Percentiles rank a stretch among this genome's conserved stretches.
phyloP scores from a whole-genome alignment of 352 stramenopile genomes.

The Pythium dissimile region DNA sequence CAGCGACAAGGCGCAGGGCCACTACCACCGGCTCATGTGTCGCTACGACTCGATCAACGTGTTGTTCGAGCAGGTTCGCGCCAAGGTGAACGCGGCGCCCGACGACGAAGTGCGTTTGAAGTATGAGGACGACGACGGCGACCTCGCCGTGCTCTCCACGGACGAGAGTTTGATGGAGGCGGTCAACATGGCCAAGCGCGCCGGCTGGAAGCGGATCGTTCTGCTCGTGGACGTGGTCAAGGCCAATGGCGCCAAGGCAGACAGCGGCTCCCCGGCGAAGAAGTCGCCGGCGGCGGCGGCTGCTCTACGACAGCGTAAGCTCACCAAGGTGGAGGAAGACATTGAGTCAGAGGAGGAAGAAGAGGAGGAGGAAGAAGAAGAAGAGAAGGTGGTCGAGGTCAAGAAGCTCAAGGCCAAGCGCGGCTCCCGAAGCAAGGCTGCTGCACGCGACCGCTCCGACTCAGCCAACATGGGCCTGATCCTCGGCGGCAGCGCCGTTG shows the following conservation, averaged over 20 bases:
- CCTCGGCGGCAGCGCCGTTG: slow-evolving; percentile 19
- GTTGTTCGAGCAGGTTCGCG: slow-evolving; percentile 76
- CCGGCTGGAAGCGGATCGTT: slow-evolving; percentile 82
- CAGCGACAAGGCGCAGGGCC: slow-evolving; percentile 68
- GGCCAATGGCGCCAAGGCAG: slow-evolving; percentile 21
- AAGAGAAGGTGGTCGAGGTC: slow-evolving; percentile 21
- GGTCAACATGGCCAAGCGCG: slow-evolving; percentile 82
- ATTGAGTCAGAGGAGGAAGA: slow-evolving; percentile 37
- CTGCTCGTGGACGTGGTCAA: slow-evolving; percentile 80
- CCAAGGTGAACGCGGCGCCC: slow-evolving; percentile 67
- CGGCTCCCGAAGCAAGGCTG: not conserved
- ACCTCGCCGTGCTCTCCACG: slow-evolving; percentile 78
- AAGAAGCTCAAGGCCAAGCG: slow-evolving; percentile 37
- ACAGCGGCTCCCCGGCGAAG: slow-evolving; percentile 23
- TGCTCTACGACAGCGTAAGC: slow-evolving; percentile 37
- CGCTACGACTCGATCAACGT: slow-evolving; percentile 63
- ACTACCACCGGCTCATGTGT: slow-evolving; percentile 86
- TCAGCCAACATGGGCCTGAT: slow-evolving; percentile 21
- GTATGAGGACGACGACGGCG: slow-evolving; percentile 88
- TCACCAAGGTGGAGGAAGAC: slow-evolving; percentile 83
- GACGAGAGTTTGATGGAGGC: slow-evolving; percentile 85
- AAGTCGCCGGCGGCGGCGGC: slow-evolving; percentile 25
- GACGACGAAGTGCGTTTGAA: slow-evolving; percentile 73
- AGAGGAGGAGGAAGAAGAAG: slow-evolving; percentile 41
- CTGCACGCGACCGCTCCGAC: not conserved